Evolutionary conservation across 106 monocot genomes (phyloP), one percentile per base, ranked within the genome.

Genomic region (Platanthera guangdongensis): DNA sequence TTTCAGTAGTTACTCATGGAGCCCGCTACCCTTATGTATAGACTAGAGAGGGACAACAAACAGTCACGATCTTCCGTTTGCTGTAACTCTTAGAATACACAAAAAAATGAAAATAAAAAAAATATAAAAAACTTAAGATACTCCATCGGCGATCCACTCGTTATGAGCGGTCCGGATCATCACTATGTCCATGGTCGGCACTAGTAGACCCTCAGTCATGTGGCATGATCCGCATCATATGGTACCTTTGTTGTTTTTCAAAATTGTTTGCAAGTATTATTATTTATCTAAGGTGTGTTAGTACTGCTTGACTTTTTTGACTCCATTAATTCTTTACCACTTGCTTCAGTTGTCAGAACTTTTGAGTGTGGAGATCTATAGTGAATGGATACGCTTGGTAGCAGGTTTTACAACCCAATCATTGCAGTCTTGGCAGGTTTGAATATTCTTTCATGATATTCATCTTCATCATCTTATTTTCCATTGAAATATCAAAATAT

Each of bases 371-470:
- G 96, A 91, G 63, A 88, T 94, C 47, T 97, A 97, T 82, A 78
- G 84, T 75, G 97, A 97, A 47, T 96, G 97, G 97, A 97, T 97
- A 81, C 82, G 78, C 15, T 75, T 97, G 72, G 93, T 94, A 71
- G 93, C 94, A 25, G 93, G 86, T 74, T 94, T 97, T 76, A 97
- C 97, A 25, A 83, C 89, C 75, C 91, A 86, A 80, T 97, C 97
- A 57, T 84, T 97, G 76, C 86, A 89, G 67, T 97, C 97, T 15
- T 97, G 97, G 97, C 97, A 97, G 97, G 97, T 97, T 79, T 71
- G 81, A 77, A 57, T 87, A 8, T 18, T 9, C 46, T 55, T 49
- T 64, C 10, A 21, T 51, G 25, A 25, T 25, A 0, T 25, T 25
- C 25, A 25, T 25, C 25, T 25, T 25, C 25, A 25, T 25, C 25